A percentile compares a stretch with the other conserved stretches of the same genome.
Evolutionary conservation across 257 asterid species (phyloP).

Genomic region (Solanum rostratum): DNA sequence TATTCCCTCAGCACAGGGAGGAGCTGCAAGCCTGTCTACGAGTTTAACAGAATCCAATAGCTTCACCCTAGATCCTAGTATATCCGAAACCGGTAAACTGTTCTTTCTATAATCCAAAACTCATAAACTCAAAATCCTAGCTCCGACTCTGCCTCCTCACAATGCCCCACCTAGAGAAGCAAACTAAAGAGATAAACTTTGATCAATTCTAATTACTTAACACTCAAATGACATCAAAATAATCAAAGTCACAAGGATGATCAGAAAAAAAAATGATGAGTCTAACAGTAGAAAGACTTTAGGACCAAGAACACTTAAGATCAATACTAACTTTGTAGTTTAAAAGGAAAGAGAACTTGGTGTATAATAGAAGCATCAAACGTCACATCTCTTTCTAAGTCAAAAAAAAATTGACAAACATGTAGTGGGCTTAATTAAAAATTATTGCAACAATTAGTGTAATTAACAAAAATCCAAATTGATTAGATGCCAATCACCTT

Average conservation of each 20-base stretch:
- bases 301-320: slow-evolving; percentile 8
- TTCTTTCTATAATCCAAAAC: not conserved
- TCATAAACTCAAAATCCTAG: not conserved
- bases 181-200: not conserved
- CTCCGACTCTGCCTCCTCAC: not conserved
- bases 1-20: not conserved
- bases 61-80: not conserved
- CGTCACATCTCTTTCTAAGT: slow-evolving; percentile 18
- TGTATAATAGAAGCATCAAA: not conserved
- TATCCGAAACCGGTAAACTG: not conserved
- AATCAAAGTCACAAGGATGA: not conserved
- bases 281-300: not conserved
- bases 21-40: not conserved
- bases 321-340: not conserved
- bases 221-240: not conserved
- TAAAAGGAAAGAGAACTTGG: not conserved
- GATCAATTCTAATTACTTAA: not conserved
- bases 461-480: not conserved
- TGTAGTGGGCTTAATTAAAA: slow-evolving; percentile 2
- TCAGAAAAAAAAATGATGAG: no score
- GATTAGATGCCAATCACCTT: slow-evolving; percentile 12
- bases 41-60: not conserved
- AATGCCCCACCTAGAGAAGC: not conserved
- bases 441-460: not conserved
- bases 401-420: slow-evolving; percentile 7